Percentiles rank a stretch among this genome's conserved stretches.
Evolutionary conservation across 208 protist species (phyloP).

Genomic region (Dictyostelium gargantuum): DNA sequence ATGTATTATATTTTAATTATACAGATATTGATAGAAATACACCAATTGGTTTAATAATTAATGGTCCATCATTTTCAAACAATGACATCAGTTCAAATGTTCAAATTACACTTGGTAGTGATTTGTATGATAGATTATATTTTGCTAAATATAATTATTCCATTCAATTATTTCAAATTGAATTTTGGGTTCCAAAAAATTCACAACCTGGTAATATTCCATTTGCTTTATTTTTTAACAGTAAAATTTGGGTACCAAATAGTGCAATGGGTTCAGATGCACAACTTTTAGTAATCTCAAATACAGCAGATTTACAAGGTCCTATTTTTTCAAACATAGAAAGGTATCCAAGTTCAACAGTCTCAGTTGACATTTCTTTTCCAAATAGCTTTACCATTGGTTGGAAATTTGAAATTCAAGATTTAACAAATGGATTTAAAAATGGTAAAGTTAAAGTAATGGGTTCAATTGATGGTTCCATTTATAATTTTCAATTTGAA

Average conservation of each 20-base stretch:
- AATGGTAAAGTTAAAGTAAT: background rate
- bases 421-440: background rate
- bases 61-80: background rate
- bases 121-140: background rate
- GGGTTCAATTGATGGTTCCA: background rate
- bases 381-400: background rate
- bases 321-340: background rate
- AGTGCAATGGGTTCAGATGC: background rate
- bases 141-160: background rate
- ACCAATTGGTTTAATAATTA: background rate
- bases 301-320: background rate
- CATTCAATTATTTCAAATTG: background rate
- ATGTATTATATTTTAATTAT: background rate
- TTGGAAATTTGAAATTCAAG: background rate
- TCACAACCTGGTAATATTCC: background rate
- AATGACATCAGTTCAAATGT: background rate
- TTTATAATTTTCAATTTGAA: too few relatives aligned
- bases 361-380: background rate
- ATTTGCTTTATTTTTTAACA: background rate
- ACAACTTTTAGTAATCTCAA: background rate
- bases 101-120: background rate
- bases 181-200: background rate
- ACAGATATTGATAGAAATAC: background rate
- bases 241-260: background rate
- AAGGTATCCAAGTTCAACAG: background rate